Base-by-base conservation (phyloP, 2,329 filamentous ascomycete genomes). In the Ceratocystis eucalypticola region DNA sequence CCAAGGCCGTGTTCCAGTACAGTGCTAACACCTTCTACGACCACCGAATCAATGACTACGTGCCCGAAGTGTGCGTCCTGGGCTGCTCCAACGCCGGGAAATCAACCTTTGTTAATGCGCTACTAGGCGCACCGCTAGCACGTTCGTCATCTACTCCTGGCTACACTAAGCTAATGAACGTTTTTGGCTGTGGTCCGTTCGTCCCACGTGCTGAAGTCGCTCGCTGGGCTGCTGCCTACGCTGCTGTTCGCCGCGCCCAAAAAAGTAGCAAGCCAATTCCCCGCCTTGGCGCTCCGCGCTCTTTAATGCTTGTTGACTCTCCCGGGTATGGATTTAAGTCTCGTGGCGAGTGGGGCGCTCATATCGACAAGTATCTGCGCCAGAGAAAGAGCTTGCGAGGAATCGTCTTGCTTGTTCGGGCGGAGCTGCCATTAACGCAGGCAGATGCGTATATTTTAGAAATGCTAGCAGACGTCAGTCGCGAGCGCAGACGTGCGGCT, bases 1-100 rank as follows among this genome's bases (percentile, higher is more conserved):
- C 72, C 48, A 55, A 62, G 15, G 41, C 66, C 10, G 68, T 69
- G 2, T 79, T 82, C 69, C 76, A 84, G 69, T 83, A 82, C 75
- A 79, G 79, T 17, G 80, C 79, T 20, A 76, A 76, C 46, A 71
- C 72, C 57, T 78, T 83, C 69, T 76, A 78, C 65, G 72, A 81
- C 71, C 76, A 84, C 68, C 77, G 76, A 37, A 72, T 77, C 70
- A 84, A 84, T 72, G 77, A 77, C 28, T 76, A 77, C 69, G 74
- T 79, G 3, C 83, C 83, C 57, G 83, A 85, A 70, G 82, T 96
- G 63, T 88, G 89, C 72, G 82, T 96, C 59, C 84, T 95, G 46
- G 91, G 91, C 55, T 91, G 92, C 71, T 91, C 90, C 70, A 96
- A 96, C 73, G 90, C 91, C 53, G 91, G 91, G 72, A 96, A 96